Conservation (phyloP, 176 grass and related monocot genomes). For the Metroxylon sagu region DNA sequence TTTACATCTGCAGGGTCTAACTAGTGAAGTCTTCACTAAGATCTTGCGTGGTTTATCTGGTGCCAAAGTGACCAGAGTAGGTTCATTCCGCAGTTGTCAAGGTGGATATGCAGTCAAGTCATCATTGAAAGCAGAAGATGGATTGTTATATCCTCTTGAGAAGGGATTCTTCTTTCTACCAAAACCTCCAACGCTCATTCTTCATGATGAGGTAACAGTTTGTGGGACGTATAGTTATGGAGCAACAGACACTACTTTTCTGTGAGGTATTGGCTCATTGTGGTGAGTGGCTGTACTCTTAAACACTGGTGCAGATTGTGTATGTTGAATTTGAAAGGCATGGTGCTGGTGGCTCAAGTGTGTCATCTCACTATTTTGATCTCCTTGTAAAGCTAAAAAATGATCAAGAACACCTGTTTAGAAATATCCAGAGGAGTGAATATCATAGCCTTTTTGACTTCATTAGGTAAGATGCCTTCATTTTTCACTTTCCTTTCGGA, state of each 20-base stretch:
- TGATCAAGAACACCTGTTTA: conserved; percentile 31
- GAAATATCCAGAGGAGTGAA: conserved; percentile 35
- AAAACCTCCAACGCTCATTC: conserved; percentile 97
- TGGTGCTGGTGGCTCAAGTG: conserved; percentile 29
- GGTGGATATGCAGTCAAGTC: conserved; percentile 99
- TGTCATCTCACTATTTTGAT: conserved; percentile 35
- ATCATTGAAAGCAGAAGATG: conserved; percentile 99
- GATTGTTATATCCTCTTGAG: conserved; percentile 90
- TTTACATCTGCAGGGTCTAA: conserved; percentile 52
- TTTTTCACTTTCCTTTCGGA: neutral
- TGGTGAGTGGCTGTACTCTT: too few relatives aligned
- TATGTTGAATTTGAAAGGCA: conserved; percentile 32
- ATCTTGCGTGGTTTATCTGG: conserved; percentile 87
- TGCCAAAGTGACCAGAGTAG: conserved; percentile 89
- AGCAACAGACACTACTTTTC: too few relatives aligned
- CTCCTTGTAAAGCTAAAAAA: conserved; percentile 30
- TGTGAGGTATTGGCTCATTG: conserved; percentile 2
- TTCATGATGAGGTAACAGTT: conserved; percentile 69
- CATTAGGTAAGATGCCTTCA: conserved; percentile 13
- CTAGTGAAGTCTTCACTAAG: conserved; percentile 88
- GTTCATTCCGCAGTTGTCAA: conserved; percentile 75
- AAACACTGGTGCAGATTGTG: conserved; percentile 15
- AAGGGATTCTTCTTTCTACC: conserved; percentile 98
- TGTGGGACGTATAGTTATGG: too few relatives aligned
- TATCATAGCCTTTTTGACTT: conserved; percentile 30